These are phyloP conservation scores for Claviceps sp. DNA, from an alignment of 2,329 filamentous ascomycete species.

Conservation along the genomic window DNA sequence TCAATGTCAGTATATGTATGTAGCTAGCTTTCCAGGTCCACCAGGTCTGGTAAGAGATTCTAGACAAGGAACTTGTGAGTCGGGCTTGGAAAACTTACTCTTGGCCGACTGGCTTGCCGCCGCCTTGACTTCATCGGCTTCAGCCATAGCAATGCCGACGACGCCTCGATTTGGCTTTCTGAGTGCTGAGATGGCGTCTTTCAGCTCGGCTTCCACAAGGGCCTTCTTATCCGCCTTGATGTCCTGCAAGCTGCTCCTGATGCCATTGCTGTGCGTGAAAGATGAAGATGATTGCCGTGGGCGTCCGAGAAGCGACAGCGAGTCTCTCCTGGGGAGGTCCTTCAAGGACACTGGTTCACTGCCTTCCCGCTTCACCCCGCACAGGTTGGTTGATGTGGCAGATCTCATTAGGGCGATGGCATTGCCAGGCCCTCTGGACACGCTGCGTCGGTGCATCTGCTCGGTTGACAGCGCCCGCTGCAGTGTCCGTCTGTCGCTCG, in stretches of 20 bases:
- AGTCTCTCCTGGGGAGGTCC: conserved; percentile 32
- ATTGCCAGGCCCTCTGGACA: conserved; percentile 42
- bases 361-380: conserved; percentile 53
- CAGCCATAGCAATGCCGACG: conserved; percentile 52
- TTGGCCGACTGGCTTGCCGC: conserved; percentile 29
- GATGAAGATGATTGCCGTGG: conserved; percentile 27
- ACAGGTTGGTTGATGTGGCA: conserved; percentile 47
- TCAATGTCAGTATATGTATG: conserved; percentile 15
- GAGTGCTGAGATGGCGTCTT: conserved; percentile 59
- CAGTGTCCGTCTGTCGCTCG: conserved; percentile 37
- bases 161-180: conserved; percentile 64
- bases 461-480: conserved; percentile 51
- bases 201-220: conserved; percentile 54
- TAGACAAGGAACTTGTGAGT: background rate
- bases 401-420: conserved; percentile 54
- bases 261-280: conserved; percentile 30
- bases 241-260: conserved; percentile 38
- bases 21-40: no score
- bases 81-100: conserved; percentile 29
- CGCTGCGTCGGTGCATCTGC: conserved; percentile 36
- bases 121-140: conserved; percentile 50
- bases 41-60: background rate
- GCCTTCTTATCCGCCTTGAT: conserved; percentile 52
- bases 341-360: conserved; percentile 45
- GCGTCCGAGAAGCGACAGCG: conserved; percentile 13